Conservation (phyloP, 2,329 filamentous ascomycete genomes). For the Malbranchea cinnamomea region DNA sequence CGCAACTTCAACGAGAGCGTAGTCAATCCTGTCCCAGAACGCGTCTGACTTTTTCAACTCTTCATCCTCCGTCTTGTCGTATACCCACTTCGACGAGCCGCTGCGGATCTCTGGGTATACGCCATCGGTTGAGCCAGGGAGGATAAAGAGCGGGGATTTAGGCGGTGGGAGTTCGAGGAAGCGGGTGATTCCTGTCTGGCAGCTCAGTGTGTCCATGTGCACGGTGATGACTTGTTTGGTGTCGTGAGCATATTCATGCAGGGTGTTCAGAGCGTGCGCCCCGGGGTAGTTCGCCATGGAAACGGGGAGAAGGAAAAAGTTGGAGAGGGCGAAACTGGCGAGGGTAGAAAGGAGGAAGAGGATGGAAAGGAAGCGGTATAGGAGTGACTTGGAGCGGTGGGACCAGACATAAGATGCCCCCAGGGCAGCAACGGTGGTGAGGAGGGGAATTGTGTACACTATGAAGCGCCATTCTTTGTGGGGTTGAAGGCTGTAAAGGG, state of each 20-base stretch:
- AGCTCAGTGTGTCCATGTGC: conserved; percentile 46
- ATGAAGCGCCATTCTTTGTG: conserved; percentile 97
- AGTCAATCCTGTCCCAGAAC: conserved; percentile 47
- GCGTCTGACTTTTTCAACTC: conserved; percentile 29
- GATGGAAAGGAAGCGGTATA: conserved; percentile 41
- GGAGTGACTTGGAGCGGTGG: conserved; percentile 45
- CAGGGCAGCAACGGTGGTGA: conserved; percentile 64
- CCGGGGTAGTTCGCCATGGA: conserved; percentile 91
- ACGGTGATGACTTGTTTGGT: conserved; percentile 24
- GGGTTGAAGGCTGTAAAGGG: conserved; percentile 71
- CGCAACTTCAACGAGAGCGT: conserved; percentile 37
- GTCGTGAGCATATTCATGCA: conserved; percentile 21
- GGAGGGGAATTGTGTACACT: conserved; percentile 66
- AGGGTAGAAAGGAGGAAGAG: conserved; percentile 45
- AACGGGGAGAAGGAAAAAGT: conserved; percentile 57
- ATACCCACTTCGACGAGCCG: conserved; percentile 31
- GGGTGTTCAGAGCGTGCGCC: conserved; percentile 52
- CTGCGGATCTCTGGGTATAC: conserved; percentile 9
- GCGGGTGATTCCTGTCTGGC: conserved; percentile 47
- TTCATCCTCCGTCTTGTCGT: conserved; percentile 46
- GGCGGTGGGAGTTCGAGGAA: conserved; percentile 35
- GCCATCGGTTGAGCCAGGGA: conserved; percentile 14
- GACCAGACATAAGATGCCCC: conserved; percentile 57
- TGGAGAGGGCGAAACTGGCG: conserved; percentile 44
- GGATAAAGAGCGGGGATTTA: conserved; percentile 8